phyloP scores from a whole-genome alignment of 2,329 filamentous ascomycete species.

The Fusarium sp. region DNA sequence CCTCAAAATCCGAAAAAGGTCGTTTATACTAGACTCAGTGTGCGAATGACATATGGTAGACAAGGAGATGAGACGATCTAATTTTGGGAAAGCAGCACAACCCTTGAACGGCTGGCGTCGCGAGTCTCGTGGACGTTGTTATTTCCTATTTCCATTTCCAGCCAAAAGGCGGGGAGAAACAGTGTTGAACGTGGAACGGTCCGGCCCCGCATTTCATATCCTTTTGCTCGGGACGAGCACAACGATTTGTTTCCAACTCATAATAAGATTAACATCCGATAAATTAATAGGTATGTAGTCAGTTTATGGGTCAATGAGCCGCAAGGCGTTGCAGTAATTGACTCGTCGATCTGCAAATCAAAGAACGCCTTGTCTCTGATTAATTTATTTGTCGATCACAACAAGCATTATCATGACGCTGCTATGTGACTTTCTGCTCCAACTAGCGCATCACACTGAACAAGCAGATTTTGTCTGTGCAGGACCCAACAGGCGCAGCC shows the following conservation, averaged over 20 bases:
- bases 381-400: constrained; percentile 22
- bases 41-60: neutral
- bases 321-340: constrained; percentile 5
- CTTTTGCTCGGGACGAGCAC: neutral
- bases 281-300: neutral
- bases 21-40: neutral
- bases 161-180: constrained; percentile 33
- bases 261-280: neutral
- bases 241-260: neutral
- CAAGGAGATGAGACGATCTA: neutral
- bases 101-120: neutral
- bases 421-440: neutral
- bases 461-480: neutral
- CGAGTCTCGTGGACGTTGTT: neutral
- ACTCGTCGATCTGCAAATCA: neutral
- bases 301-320: neutral
- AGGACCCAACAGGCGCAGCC: constrained; percentile 20
- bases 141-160: constrained; percentile 26
- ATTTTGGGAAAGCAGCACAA: constrained; percentile 8
- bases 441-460: neutral
- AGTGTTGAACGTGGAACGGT: constrained; percentile 21
- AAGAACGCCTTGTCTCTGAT: constrained; percentile 23
- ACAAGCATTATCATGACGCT: constrained; percentile 13
- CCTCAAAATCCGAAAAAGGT: neutral
- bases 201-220: constrained; percentile 20